These are phyloP conservation scores for Blastobotrys muscicola DNA, from an alignment of 805 yeast species.

Conservation along the genomic window DNA sequence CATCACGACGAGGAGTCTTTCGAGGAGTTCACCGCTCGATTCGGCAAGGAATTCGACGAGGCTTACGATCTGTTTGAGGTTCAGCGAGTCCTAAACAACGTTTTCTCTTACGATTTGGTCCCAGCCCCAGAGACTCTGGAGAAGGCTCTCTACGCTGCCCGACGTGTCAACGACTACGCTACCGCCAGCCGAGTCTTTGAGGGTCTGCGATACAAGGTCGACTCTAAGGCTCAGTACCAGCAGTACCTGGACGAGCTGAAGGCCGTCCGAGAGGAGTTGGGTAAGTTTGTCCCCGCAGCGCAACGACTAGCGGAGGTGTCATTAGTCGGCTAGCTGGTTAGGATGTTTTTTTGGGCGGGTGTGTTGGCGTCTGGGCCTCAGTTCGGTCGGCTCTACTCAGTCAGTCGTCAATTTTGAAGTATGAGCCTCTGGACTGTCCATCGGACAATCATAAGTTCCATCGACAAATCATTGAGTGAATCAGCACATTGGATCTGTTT, in stretches of 20 bases:
- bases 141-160: constrained; percentile 93
- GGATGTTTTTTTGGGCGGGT: too few species aligned
- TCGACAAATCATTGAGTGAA: too few species aligned
- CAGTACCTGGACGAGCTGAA: constrained; percentile 94
- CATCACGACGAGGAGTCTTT: constrained; percentile 86
- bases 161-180: constrained; percentile 98
- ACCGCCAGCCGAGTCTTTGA: constrained; percentile 98
- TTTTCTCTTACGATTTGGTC: constrained; percentile 96
- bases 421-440: too few species aligned
- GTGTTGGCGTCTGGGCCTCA: too few species aligned
- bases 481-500: too few species aligned
- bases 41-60: constrained; percentile 92
- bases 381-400: too few species aligned
- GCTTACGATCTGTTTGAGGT: constrained; percentile 84
- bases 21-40: constrained; percentile 85
- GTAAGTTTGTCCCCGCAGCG: too few species aligned
- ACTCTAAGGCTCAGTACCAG: constrained; percentile 84
- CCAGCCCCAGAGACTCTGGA: constrained; percentile 96
- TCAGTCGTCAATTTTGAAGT: too few species aligned
- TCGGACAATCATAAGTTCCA: too few species aligned
- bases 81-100: constrained; percentile 92
- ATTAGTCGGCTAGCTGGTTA: background rate
- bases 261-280: constrained; percentile 84
- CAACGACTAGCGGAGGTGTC: background rate
- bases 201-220: constrained; percentile 91